Percentiles rank a stretch among this genome's conserved stretches.
Evolutionary conservation across 2,329 filamentous ascomycete genomes (phyloP).

Genomic region (Tolypocladium tundrense): DNA sequence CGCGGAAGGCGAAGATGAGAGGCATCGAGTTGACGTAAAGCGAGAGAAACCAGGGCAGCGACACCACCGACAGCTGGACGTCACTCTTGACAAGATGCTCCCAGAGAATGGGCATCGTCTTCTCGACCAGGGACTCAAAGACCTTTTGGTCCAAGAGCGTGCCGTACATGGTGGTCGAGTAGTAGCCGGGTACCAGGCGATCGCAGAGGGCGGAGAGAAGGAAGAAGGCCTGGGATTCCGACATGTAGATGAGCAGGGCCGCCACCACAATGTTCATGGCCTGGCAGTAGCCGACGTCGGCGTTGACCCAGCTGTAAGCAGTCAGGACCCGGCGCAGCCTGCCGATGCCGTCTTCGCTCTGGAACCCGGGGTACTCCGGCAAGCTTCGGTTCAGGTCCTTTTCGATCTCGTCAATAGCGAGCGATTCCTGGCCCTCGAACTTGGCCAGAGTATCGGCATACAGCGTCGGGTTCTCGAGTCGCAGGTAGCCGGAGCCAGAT

Average conservation of each 20-base stretch:
- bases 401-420: conserved; percentile 98
- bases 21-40: conserved; percentile 99
- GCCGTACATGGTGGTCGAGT: conserved; percentile 98
- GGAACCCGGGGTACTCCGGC: conserved; percentile 94
- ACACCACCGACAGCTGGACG: conserved; percentile 94
- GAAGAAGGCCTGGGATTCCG: conserved; percentile 91
- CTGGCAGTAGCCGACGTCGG: conserved; percentile 95
- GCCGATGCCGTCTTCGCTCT: conserved; percentile 90
- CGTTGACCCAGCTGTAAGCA: conserved; percentile 94
- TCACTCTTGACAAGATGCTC: conserved; percentile 96
- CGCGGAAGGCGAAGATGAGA: conserved; percentile 90
- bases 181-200: conserved; percentile 87
- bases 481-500: conserved; percentile 80
- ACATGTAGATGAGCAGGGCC: conserved; percentile 97
- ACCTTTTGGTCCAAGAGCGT: conserved; percentile 94
- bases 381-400: conserved; percentile 95
- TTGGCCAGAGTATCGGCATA: conserved; percentile 79
- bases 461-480: conserved; percentile 73
- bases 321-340: conserved; percentile 83
- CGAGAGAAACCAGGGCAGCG: conserved; percentile 93
- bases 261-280: conserved; percentile 99
- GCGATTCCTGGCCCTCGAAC: conserved; percentile 73
- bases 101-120: conserved; percentile 97
- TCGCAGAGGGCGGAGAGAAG: conserved; percentile 86
- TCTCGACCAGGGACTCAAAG: conserved; percentile 96